phyloP scores from a whole-genome alignment of 148 eudicot species.

The Hydrangea macrophylla region DNA sequence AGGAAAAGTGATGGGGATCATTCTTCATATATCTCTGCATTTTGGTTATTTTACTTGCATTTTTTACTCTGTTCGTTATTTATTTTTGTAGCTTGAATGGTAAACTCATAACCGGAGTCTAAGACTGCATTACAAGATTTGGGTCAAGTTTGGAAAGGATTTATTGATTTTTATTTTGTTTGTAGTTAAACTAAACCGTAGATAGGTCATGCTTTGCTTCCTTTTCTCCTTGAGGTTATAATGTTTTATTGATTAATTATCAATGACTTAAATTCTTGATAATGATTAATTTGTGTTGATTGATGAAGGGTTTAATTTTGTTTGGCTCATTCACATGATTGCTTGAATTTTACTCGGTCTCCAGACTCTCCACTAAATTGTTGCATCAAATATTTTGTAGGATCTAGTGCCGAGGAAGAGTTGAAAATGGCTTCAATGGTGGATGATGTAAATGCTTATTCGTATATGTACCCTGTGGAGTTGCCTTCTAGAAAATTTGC shows the following conservation, averaged over 20 bases:
- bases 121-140: no score
- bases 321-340: background rate
- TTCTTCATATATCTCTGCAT: background rate
- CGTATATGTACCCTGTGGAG: conserved; percentile 60
- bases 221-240: no score
- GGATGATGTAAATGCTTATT: conserved; percentile 81
- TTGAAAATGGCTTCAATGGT: conserved; percentile 57
- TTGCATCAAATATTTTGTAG: conserved; percentile 35
- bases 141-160: background rate
- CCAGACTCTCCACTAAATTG: background rate
- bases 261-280: no score
- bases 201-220: background rate
- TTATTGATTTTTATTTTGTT: background rate
- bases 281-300: background rate
- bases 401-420: conserved; percentile 58
- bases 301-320: background rate
- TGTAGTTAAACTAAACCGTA: background rate
- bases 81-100: background rate
- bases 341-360: background rate
- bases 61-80: background rate
- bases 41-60: background rate
- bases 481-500: conserved; percentile 55
- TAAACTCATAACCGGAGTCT: background rate
- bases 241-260: background rate
- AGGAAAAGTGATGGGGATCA: background rate